These are phyloP conservation scores for Brettanomyces anomalus DNA, from an alignment of 805 yeast species.

Conservation along the genomic window DNA sequence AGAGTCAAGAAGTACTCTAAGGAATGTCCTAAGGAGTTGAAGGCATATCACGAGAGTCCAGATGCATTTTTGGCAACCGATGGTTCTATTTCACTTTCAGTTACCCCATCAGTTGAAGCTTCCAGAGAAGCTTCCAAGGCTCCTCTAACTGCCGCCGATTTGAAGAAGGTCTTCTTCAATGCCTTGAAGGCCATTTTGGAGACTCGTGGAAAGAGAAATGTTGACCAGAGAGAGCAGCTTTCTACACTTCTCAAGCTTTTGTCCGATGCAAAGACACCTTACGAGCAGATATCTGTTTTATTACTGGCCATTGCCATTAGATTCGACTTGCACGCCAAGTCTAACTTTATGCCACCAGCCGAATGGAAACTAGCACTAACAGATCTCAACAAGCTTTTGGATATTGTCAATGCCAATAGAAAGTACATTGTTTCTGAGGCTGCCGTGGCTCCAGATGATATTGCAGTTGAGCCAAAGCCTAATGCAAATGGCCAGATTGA, in stretches of 20 bases:
- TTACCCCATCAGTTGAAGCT: constrained; percentile 17
- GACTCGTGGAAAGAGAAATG: constrained; percentile 91
- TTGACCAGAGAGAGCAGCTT: constrained; percentile 76
- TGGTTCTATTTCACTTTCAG: constrained; percentile 2
- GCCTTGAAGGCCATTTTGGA: constrained; percentile 71
- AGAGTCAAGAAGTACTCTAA: constrained; percentile 73
- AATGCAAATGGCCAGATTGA: constrained; percentile 59
- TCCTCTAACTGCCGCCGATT: constrained; percentile 25
- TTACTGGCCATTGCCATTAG: constrained; percentile 80
- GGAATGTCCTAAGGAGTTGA: constrained; percentile 55
- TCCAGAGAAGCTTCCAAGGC: constrained; percentile 20
- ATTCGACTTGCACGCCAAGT: constrained; percentile 67
- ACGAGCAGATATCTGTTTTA: constrained; percentile 70
- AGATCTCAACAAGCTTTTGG: constrained; percentile 56
- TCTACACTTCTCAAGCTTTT: constrained; percentile 55
- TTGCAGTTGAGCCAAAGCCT: constrained; percentile 61
- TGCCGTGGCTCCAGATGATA: constrained; percentile 62
- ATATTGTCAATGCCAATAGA: constrained; percentile 55
- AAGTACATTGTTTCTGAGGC: constrained; percentile 67
- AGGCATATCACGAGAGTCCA: constrained; percentile 56
- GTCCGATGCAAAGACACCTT: constrained; percentile 44
- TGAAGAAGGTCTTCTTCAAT: constrained; percentile 43
- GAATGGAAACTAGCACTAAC: constrained; percentile 68
- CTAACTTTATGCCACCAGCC: constrained; percentile 63
- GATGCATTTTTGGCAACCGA: constrained; percentile 57